Conservation (phyloP, 106 monocot genomes). For the Allium sativum region DNA sequence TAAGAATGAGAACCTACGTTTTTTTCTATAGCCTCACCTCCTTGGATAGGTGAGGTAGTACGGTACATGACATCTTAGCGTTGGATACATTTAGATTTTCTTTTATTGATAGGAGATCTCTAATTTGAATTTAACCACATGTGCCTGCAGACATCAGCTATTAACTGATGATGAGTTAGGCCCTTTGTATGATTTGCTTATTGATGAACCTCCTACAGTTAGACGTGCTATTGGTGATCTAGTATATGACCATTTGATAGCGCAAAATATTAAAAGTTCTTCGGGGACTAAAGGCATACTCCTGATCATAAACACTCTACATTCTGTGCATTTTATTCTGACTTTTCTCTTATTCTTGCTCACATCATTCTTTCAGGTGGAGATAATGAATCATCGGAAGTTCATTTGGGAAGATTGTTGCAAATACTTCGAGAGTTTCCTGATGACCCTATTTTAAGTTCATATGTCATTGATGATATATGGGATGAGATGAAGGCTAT, state of each 20-base stretch:
- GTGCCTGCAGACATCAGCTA: constrained; percentile 78
- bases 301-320: neutral
- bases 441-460: constrained; percentile 78
- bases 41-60: too few species aligned
- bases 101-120: too few species aligned
- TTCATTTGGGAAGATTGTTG: constrained; percentile 82
- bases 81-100: too few species aligned
- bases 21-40: too few species aligned
- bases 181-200: constrained; percentile 93
- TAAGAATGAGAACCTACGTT: too few species aligned
- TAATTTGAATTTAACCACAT: neutral
- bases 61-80: too few species aligned
- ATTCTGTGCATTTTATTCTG: neutral
- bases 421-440: constrained; percentile 96
- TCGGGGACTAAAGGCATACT: constrained; percentile 34
- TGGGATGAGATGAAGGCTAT: constrained; percentile 99
- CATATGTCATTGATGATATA: constrained; percentile 97
- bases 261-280: constrained; percentile 68
- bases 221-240: constrained; percentile 96
- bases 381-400: constrained; percentile 79
- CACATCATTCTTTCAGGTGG: constrained; percentile 28
- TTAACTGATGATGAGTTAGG: constrained; percentile 90
- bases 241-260: constrained; percentile 96
- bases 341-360: neutral
- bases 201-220: constrained; percentile 90